Base-by-base conservation (phyloP, 371 early-diverging fungal genomes). In the Paraphysoderma sedebokerense region DNA sequence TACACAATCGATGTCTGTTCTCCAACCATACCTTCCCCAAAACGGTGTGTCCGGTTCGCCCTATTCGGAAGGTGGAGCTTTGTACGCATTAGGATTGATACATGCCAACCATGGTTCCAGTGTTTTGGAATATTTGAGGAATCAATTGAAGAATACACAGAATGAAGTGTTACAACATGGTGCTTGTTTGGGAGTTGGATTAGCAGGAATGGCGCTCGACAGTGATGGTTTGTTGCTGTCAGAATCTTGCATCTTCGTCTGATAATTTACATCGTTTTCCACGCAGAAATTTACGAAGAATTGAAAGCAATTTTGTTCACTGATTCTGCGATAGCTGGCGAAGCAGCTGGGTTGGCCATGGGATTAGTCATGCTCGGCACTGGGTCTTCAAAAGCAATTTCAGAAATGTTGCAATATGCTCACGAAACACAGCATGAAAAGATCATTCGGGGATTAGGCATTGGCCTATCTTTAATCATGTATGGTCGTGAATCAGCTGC, bases 361-460 rank as follows among this genome's bases (percentile, higher is more conserved):
- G 99, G 99, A 38, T 69, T 99, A 55, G 82, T 96, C 24, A 90
- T 89, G 85, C 76, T 95, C 44, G 98, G 98, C 38, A 87, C 87
- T 17, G 84, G 74, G n/a, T 76, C 81, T 13, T 63, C 72, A 28
- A 70, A 76, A 49, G 84, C 83, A 3, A 56, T 98, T 44, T 86
- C 85, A 19, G 96, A 92, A 53, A 87, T 99, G 86, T 68, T 93
- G 30, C 82, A 81, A 52, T 91, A 92, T 61, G 92, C 92, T 5
- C 84, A 81, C 55, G 95, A 93, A 50, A 98, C 97, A 5, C 89
- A 87, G 61, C 98, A 98, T 63, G 92, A 98, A 59, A 92, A 96
- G 75, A 91, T 97, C 53, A 91, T 95, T 50, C 85, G 96, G 46
- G 90, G 96, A 44, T 66, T 96, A 45, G 86, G 91, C 5, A 69